Evolutionary conservation across 345 rosid species (phyloP), one percentile per base, ranked within the genome.

Genomic region (Brassica incana): DNA sequence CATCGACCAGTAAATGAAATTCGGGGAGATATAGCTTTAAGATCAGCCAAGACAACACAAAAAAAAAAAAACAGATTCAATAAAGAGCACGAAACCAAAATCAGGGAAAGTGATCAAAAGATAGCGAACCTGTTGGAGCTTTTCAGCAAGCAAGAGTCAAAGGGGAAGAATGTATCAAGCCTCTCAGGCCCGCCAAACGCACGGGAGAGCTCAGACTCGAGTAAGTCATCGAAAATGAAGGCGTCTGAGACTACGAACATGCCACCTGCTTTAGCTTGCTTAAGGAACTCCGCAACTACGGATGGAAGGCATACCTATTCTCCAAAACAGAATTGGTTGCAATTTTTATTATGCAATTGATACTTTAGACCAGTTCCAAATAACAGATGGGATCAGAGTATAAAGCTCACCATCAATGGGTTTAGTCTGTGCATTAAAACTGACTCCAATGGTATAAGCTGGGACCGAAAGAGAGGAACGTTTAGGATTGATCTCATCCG

Each of bases 161-260:
- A 92, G 0, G 97, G 98, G 76, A 94, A 94, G 85, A 94, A 94
- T 85, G 85, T 88, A 82, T 92, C 97, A 45, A 92, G 92, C 87
- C 98, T 88, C 75, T 92, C 93, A 61, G 81, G 62, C 59, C 98
- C 97, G 32, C 93, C 94, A 85, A 84, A 91, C 65, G 86, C 91
- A 83, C 83, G 83, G 7, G 97, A 95, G 61, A 87, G 88, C 45
- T 88, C 90, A 0, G 89, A 89, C 81, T 90, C 97, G 35, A 91
- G 78, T 54, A 88, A 25, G 67, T 86, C 91, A 66, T n/a, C 58
- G 58, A 52, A 52, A n/a, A 84, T 79, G 75, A 85, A 90, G 10
- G 83, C 73, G 73, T 86, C 81, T 0, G 91, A 85, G 54, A 87
- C 78, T 0, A 85, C 75, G 77, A 92, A 89, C 32, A 92, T 77